Evolutionary conservation across 345 rosid species (phyloP).

Genomic region (Ricinus communis): DNA sequence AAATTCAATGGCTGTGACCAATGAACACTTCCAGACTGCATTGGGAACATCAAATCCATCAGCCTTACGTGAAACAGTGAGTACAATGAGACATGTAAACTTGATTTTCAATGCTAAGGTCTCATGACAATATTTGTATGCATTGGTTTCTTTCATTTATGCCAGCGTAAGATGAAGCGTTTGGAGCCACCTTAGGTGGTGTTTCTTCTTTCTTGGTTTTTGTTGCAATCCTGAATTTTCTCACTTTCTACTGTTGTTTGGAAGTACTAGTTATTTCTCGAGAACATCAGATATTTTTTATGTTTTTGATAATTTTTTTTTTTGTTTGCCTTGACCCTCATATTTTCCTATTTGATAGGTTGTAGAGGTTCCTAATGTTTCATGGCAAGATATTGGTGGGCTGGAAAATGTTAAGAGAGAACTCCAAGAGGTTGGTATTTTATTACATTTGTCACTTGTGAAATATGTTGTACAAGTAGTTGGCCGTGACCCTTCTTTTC

Average conservation of each 20-base stretch:
- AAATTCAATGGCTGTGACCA: slow-evolving; percentile 17
- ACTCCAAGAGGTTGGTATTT: slow-evolving; percentile 37
- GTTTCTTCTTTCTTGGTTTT: not conserved
- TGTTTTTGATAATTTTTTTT: not conserved
- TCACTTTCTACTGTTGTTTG: no score
- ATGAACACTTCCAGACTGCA: slow-evolving; percentile 14
- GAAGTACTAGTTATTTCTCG: no score
- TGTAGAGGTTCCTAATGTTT: slow-evolving; percentile 42
- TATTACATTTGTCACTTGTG: not conserved
- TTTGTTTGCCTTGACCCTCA: not conserved
- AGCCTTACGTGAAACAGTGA: slow-evolving; percentile 17
- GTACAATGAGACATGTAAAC: not conserved
- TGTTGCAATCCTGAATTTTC: not conserved
- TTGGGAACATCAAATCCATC: slow-evolving; percentile 19
- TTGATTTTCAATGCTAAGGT: not conserved
- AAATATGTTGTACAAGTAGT: not conserved
- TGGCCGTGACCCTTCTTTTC: not conserved
- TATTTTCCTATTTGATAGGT: slow-evolving; percentile 19
- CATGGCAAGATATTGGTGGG: slow-evolving; percentile 39
- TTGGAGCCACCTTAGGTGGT: not conserved
- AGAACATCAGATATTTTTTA: no score
- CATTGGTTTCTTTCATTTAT: not conserved
- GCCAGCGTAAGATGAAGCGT: not conserved
- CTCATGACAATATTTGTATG: not conserved
- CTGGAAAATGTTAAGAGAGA: slow-evolving; percentile 40